Evolutionary conservation across 306 rosid genomes (phyloP).

Genomic region (Rosa multiflora): DNA sequence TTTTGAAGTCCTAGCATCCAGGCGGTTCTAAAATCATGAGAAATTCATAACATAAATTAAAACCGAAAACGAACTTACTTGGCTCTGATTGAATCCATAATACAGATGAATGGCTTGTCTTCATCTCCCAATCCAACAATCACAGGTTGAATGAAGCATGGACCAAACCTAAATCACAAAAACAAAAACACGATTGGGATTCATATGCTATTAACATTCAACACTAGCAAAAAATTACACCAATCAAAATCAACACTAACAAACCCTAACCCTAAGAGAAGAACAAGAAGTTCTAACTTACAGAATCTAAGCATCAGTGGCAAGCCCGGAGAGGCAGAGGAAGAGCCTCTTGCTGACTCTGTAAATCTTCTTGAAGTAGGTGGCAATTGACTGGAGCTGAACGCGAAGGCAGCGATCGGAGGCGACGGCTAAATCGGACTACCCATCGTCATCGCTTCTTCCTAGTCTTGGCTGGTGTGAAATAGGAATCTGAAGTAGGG

Average conservation of each 20-base stretch:
- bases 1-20: neutral
- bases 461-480: no score
- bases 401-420: constrained; percentile 96
- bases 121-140: constrained; percentile 93
- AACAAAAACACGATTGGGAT: neutral
- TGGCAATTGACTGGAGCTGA: constrained; percentile 93
- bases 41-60: neutral
- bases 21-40: neutral
- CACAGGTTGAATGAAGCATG: constrained; percentile 91
- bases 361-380: constrained; percentile 85
- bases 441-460: no score
- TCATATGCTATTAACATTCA: constrained; percentile 30
- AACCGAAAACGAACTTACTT: constrained; percentile 53
- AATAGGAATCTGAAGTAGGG: no score
- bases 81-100: constrained; percentile 95
- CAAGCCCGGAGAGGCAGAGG: constrained; percentile 92
- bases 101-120: constrained; percentile 92
- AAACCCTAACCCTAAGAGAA: neutral
- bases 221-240: neutral
- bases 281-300: neutral
- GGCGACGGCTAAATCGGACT: constrained; percentile 51
- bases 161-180: constrained; percentile 71
- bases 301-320: constrained; percentile 93
- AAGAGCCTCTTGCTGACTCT: constrained; percentile 71
- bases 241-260: neutral